Evolutionary conservation across 192 early-diverging fungal species (phyloP).

Genomic region (Rhizoclosmatium globosum): DNA sequence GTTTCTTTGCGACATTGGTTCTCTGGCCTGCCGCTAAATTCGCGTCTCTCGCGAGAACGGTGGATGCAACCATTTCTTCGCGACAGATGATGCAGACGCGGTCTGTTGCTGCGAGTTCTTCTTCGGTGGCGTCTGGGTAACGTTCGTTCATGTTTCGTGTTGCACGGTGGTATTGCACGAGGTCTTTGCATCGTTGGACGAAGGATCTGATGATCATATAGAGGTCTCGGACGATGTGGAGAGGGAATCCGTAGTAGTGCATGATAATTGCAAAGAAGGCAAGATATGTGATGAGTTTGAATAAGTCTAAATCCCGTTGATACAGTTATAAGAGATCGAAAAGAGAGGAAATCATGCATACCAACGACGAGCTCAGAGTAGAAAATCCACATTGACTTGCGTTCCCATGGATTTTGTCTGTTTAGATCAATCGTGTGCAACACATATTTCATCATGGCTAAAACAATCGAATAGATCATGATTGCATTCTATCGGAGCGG

Average conservation of each 20-base stretch:
- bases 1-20: slow-evolving; percentile 84
- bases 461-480: slow-evolving; percentile 77
- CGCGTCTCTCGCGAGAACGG: slow-evolving; percentile 19
- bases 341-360: slow-evolving; percentile 33
- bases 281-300: slow-evolving; percentile 88
- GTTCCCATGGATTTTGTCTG: slow-evolving; percentile 86
- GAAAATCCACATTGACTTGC: slow-evolving; percentile 91
- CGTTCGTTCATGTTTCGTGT: slow-evolving; percentile 96
- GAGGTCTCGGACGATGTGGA: slow-evolving; percentile 96
- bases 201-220: slow-evolving; percentile 96
- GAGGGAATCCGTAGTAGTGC: slow-evolving; percentile 83
- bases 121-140: slow-evolving; percentile 90
- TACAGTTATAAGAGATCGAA: neutral
- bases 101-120: slow-evolving; percentile 84
- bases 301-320: slow-evolving; percentile 70
- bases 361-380: slow-evolving; percentile 88
- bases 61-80: slow-evolving; percentile 83
- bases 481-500: slow-evolving; percentile 81
- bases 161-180: slow-evolving; percentile 91
- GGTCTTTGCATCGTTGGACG: slow-evolving; percentile 84
- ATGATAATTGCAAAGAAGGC: slow-evolving; percentile 89
- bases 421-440: slow-evolving; percentile 87
- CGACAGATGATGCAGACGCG: slow-evolving; percentile 93
- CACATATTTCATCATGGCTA: slow-evolving; percentile 83
- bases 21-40: slow-evolving; percentile 1